Evolutionary conservation across 1,284 basidiomycete species (phyloP), one percentile per base, ranked within the genome.

Genomic region (Psilocybe mexicana): DNA sequence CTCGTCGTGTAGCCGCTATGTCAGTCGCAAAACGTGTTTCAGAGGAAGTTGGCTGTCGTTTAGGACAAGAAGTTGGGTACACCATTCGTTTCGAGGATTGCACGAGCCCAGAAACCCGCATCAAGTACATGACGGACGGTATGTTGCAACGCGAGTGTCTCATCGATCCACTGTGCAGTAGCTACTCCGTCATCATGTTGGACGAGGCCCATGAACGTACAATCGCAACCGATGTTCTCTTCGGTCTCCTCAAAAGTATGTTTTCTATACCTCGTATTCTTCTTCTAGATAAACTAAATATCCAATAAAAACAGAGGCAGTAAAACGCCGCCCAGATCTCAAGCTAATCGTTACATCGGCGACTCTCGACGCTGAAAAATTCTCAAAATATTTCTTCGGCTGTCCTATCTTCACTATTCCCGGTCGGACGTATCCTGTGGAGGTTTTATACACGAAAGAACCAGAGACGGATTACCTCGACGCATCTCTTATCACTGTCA

Each of bases 61-160:
- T 99, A 3, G 96, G 96, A 7, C 92, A 96, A 69, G 96, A 98
- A 74, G 96, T 99, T 59, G 96, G 96, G 1, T 99, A 99, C 72
- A 94, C 92, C 3, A 98, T 99, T 67, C 96, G 97, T 78, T 99
- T 99, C 74, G 96, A 99, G 77, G 97, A 99, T 74, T 95, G 95
- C 74, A 98, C 96, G 3, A 90, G 93, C 68, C 94, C 96, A 0
- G 97, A 98, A 74, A 99, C 96, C 10, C 88, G 92, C 69, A 98
- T 99, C 83, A 99, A 99, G 76, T 99, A 97, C 83, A 99, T 99
- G 97, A 99, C 97, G 63, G 96, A 99, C 71, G 97, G 96, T 79
- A 98, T 99, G 94, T 83, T 99, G 11, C 93, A 98, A 70, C 86
- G 96, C 76, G 96, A 99, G 79, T 94, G 92, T 68, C 79, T 99